Conservation (phyloP, 2,329 filamentous ascomycete genomes). For the Cercospora sesami region DNA sequence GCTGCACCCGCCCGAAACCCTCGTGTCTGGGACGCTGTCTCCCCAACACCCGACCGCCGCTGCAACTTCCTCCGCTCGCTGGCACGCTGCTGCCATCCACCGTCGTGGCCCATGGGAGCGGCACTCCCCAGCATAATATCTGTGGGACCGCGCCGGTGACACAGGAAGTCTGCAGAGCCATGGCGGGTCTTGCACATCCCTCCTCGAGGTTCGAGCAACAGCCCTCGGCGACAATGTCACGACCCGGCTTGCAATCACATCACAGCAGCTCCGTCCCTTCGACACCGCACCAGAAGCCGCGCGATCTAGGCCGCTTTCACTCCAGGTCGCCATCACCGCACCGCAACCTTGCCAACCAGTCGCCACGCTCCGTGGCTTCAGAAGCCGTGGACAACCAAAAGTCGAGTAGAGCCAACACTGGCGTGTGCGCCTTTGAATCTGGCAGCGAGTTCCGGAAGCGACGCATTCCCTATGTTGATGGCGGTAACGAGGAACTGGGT, state of each 20-base stretch:
- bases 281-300: slow-evolving; percentile 84
- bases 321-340: slow-evolving; percentile 81
- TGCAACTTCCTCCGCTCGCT: slow-evolving; percentile 13
- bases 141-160: slow-evolving; percentile 37
- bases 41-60: not conserved
- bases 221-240: slow-evolving; percentile 30
- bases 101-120: slow-evolving; percentile 31
- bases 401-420: slow-evolving; percentile 37
- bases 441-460: slow-evolving; percentile 76
- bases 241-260: slow-evolving; percentile 43
- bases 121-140: slow-evolving; percentile 22
- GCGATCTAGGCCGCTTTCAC: slow-evolving; percentile 72
- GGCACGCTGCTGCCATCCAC: slow-evolving; percentile 17
- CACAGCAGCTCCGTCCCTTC: slow-evolving; percentile 91
- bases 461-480: slow-evolving; percentile 80
- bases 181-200: slow-evolving; percentile 28
- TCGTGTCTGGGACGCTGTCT: not conserved
- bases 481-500: slow-evolving; percentile 77
- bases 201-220: slow-evolving; percentile 27
- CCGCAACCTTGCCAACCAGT: slow-evolving; percentile 70
- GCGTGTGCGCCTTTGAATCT: slow-evolving; percentile 83
- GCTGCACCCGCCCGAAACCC: slow-evolving; percentile 8
- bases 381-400: slow-evolving; percentile 67
- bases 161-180: slow-evolving; percentile 22
- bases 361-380: slow-evolving; percentile 85